Conservation (phyloP, 192 early-diverging fungal species). For the Spizellomyces sp. region DNA sequence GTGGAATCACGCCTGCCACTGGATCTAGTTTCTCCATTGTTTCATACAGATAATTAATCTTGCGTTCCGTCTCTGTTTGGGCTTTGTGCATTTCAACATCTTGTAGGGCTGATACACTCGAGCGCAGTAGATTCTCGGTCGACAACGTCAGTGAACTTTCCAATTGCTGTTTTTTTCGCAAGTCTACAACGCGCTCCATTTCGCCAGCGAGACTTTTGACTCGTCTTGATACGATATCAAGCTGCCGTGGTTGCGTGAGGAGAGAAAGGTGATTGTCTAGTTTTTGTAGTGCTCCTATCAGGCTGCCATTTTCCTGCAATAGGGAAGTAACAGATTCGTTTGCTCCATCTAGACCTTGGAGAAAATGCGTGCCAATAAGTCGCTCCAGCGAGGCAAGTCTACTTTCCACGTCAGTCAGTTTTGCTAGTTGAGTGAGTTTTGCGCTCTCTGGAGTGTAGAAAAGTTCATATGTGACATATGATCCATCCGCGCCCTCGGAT, state of each 20-base stretch:
- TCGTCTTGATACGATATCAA: constrained; percentile 64
- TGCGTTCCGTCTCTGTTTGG: constrained; percentile 36
- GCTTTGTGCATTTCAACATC: constrained; percentile 28
- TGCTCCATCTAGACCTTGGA: constrained; percentile 54
- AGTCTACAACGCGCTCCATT: constrained; percentile 70
- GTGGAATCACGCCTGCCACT: constrained; percentile 75
- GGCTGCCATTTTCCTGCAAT: constrained; percentile 34
- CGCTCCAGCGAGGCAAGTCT: constrained; percentile 71
- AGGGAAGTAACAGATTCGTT: constrained; percentile 33
- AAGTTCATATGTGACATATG: constrained; percentile 69
- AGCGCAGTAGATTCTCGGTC: constrained; percentile 3
- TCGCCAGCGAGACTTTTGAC: constrained; percentile 66
- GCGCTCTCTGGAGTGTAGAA: constrained; percentile 69
- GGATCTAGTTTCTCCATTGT: constrained; percentile 78
- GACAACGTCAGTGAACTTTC: constrained; percentile 21
- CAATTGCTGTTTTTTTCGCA: constrained; percentile 51
- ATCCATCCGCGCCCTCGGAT: background rate
- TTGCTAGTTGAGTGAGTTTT: constrained; percentile 53
- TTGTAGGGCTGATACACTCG: background rate
- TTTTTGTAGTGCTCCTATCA: constrained; percentile 61
- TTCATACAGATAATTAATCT: constrained; percentile 71
- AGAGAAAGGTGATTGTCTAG: constrained; percentile 73
- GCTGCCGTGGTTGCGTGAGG: constrained; percentile 69
- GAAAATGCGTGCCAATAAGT: constrained; percentile 65
- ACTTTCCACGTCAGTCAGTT: constrained; percentile 65